These are phyloP conservation scores for Trichoderma simmonsii DNA, from an alignment of 2,329 filamentous ascomycete species.

Conservation along the genomic window DNA sequence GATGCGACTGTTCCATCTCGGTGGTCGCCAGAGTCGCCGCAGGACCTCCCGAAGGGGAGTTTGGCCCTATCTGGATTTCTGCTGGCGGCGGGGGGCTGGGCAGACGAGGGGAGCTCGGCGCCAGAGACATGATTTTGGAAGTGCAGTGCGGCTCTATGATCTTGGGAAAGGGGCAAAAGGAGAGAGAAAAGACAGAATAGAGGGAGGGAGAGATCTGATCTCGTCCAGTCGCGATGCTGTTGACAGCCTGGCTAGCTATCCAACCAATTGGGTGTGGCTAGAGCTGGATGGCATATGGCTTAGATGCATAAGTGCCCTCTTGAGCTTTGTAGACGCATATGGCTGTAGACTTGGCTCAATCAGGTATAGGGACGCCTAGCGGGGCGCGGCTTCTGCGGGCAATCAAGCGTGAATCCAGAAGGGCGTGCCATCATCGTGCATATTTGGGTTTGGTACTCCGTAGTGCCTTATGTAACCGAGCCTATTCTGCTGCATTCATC, in stretches of 20 bases:
- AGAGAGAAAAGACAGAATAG: not conserved
- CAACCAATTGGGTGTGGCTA: slow-evolving; percentile 7
- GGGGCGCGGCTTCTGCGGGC: slow-evolving; percentile 13
- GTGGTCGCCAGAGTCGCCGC: slow-evolving; percentile 54
- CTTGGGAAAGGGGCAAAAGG: not conserved
- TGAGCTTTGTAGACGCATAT: slow-evolving; percentile 26
- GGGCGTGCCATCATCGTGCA: slow-evolving; percentile 17
- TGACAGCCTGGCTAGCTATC: slow-evolving; percentile 11
- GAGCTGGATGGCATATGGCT: not conserved
- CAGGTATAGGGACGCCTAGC: slow-evolving; percentile 6
- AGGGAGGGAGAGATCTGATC: not conserved
- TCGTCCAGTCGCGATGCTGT: slow-evolving; percentile 9
- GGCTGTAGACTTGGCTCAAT: not conserved
- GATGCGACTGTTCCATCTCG: slow-evolving; percentile 60
- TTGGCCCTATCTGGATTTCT: slow-evolving; percentile 85
- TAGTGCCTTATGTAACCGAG: slow-evolving; percentile 13
- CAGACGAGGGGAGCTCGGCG: slow-evolving; percentile 82
- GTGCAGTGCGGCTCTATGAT: not conserved
- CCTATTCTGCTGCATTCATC: not conserved
- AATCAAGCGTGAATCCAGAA: not conserved
- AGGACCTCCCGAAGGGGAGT: slow-evolving; percentile 64
- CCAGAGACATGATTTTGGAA: slow-evolving; percentile 49
- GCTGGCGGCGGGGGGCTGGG: slow-evolving; percentile 92
- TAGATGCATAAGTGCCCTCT: slow-evolving; percentile 20
- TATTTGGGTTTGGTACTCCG: not conserved